Conservation (phyloP, 768 basidiomycete genomes). For the Mycena olivaceomarginata region DNA sequence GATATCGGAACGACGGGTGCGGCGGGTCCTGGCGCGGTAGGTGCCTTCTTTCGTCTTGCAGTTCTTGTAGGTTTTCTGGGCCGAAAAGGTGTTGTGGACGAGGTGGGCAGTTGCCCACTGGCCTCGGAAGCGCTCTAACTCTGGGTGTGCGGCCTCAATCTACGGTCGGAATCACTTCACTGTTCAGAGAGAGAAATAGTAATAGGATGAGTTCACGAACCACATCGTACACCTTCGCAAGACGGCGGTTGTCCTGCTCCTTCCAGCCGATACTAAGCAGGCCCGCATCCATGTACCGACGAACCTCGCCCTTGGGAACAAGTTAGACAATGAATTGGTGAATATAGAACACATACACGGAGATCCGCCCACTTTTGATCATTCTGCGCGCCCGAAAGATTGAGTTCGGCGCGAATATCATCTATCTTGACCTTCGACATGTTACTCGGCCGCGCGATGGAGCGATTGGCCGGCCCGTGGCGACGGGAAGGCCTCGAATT, state of each 20-base stretch:
- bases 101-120: no score
- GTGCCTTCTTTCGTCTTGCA: conserved; percentile 18
- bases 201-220: background rate
- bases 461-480: no score
- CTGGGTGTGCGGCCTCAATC: no score
- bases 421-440: background rate
- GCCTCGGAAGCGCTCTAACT: no score
- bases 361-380: conserved; percentile 12
- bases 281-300: conserved; percentile 28
- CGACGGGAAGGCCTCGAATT: no score
- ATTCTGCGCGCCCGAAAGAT: background rate
- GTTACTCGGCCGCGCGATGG: no score
- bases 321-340: no score
- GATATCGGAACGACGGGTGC: background rate
- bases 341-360: background rate
- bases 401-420: background rate
- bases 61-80: background rate
- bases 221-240: conserved; percentile 21
- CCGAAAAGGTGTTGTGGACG: no score
- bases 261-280: conserved; percentile 18
- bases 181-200: background rate
- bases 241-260: conserved; percentile 23
- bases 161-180: no score
- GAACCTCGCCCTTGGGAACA: conserved; percentile 3
- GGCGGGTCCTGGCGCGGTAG: conserved; percentile 4